These are phyloP conservation scores for Penicillium occitanis DNA, from an alignment of 2,329 filamentous ascomycete species.

Conservation along the genomic window DNA sequence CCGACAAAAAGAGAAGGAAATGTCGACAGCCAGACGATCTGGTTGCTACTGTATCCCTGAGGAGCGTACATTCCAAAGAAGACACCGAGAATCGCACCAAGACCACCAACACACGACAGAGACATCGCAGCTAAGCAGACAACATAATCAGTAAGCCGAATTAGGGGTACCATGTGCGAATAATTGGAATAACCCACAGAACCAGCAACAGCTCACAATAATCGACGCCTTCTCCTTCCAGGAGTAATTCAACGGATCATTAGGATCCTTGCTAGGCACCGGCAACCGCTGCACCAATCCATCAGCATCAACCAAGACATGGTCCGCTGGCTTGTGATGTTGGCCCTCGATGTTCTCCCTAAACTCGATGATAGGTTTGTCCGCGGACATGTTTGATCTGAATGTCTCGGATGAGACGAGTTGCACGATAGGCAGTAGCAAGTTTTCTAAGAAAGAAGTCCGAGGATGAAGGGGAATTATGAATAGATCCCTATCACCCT, in stretches of 20 bases:
- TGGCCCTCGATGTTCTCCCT: neutral
- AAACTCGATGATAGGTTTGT: conserved; percentile 8
- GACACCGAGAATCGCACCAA: conserved; percentile 35
- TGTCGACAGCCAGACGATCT: conserved; percentile 39
- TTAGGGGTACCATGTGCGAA: too few relatives aligned
- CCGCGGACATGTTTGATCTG: neutral
- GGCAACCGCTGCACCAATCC: conserved; percentile 28
- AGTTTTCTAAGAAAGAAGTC: neutral
- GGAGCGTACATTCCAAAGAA: conserved; percentile 36
- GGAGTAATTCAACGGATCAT: conserved; percentile 30
- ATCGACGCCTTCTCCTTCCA: conserved; percentile 28
- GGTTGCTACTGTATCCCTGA: conserved; percentile 24
- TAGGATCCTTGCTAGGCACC: conserved; percentile 29
- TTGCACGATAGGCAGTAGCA: neutral
- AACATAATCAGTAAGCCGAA: neutral
- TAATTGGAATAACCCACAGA: conserved; percentile 21
- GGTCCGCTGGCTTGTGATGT: neutral
- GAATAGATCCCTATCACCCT: neutral
- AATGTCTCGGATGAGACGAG: neutral
- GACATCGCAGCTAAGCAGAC: conserved; percentile 26
- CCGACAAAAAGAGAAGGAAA: conserved; percentile 44
- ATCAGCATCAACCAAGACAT: conserved; percentile 22
- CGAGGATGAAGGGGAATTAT: neutral
- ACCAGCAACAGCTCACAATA: conserved; percentile 32
- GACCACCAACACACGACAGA: conserved; percentile 28